Base-by-base conservation (phyloP, 176 grass and related monocot genomes). In the Oryza nivara region DNA sequence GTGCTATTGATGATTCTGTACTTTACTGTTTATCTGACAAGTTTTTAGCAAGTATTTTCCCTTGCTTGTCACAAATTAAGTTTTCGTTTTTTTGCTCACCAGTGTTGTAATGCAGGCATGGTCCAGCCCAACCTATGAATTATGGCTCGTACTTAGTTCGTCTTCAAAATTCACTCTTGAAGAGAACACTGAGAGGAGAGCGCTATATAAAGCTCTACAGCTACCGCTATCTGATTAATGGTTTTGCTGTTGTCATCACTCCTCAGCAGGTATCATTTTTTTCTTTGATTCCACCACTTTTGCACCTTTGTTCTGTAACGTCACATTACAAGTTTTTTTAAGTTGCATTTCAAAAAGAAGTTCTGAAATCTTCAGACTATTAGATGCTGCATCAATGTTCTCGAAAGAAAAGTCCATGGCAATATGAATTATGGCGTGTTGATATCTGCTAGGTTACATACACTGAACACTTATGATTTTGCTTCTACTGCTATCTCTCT, bases 181-280 rank as follows among this genome's bases (percentile, higher is more conserved):
- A 89, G 87, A 94, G 79, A 82, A 90, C 93, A 11, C 61, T 99
- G 74, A 94, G 75, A 83, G 96, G 96, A 74, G 88, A 94, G 80
- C 83, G 63, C 76, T 99, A 96, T 76, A 60, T 89, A 79, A 99
- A 99, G 41, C 84, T 99, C 30, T 99, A 99, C 82, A 95, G 91
- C 82, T 99, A 94, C 78, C 93, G 76, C 89, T 99, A 96, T 83
- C 91, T 99, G 86, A 87, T 99, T 76, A 99, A 99, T 81, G 96
- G 96, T 67, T 99, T 99, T 88, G 88, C 96, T 84, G 84, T 94
- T 89, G 85, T 92, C 71, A 89, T 99, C 75, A 99, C 89, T 88
- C 75, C 91, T 82, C 81, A 84, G 75, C 96, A 99, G 96, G 96
- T 99, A 92, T 79, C 22, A 20, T 48, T 43, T 58, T 75, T 70